phyloP scores from a whole-genome alignment of 768 basidiomycete species.

The Termitomyces sp. region DNA sequence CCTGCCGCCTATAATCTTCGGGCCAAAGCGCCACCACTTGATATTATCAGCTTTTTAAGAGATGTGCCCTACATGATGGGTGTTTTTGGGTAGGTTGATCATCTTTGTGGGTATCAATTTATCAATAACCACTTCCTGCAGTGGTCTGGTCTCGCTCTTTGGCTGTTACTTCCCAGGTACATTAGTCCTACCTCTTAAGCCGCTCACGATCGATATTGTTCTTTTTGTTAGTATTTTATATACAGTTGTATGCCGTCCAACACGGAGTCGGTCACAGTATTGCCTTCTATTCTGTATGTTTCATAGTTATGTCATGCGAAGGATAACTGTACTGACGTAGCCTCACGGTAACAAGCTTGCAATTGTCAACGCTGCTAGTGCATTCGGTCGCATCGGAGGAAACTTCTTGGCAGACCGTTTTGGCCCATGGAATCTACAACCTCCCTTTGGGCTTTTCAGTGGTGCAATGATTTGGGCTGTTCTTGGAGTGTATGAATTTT shows the following conservation, averaged over 20 bases:
- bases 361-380: conserved; percentile 28
- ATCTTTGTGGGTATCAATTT: not conserved
- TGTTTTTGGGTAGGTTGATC: conserved; percentile 20
- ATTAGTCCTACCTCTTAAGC: not conserved
- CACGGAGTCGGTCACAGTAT: conserved; percentile 14
- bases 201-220: not conserved
- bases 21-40: conserved; percentile 10
- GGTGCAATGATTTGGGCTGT: conserved; percentile 38
- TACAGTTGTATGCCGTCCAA: conserved; percentile 17
- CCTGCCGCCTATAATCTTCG: conserved; percentile 3
- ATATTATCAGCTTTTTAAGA: conserved; percentile 26
- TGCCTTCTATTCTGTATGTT: conserved; percentile 18
- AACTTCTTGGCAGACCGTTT: conserved; percentile 27
- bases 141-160: conserved; percentile 4
- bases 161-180: conserved; percentile 12
- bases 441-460: conserved; percentile 27
- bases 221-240: conserved; percentile 1
- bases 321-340: not conserved
- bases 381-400: conserved; percentile 29
- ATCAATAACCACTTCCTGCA: not conserved
- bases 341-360: conserved; percentile 22
- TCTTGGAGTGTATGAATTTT: conserved; percentile 26
- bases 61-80: conserved; percentile 25
- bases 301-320: not conserved
- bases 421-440: conserved; percentile 29